Percentiles rank a stretch among this genome's conserved stretches.
Evolutionary conservation across 441 rosid species (phyloP).

Genomic region (Erysimum cheiri): DNA sequence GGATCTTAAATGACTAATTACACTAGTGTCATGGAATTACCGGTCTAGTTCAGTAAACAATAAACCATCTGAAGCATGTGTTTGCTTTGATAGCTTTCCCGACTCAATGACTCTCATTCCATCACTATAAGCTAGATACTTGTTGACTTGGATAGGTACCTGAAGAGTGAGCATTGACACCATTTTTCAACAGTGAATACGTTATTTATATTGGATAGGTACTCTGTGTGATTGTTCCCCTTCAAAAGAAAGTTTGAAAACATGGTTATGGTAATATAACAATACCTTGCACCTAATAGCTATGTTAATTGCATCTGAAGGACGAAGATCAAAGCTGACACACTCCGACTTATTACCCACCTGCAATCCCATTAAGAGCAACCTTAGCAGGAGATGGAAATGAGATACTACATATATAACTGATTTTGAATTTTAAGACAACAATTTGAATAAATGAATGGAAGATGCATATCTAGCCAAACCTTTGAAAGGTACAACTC

Average conservation of each 20-base stretch:
- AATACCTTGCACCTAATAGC: slow-evolving; percentile 97
- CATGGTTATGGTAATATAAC: background rate
- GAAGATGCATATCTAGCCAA: slow-evolving; percentile 10
- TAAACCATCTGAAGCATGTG: slow-evolving; percentile 75
- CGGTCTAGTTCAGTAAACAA: slow-evolving; percentile 81
- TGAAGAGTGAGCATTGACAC: slow-evolving; percentile 34
- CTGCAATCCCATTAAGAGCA: slow-evolving; percentile 48
- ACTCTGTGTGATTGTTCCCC: background rate
- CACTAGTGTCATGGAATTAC: slow-evolving; percentile 41
- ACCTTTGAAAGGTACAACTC: slow-evolving; percentile 86
- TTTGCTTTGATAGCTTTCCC: slow-evolving; percentile 60
- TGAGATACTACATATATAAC: background rate
- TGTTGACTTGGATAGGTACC: slow-evolving; percentile 97
- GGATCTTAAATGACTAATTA: slow-evolving; percentile 13
- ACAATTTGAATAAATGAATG: background rate
- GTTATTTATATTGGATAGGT: background rate
- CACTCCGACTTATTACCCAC: slow-evolving; percentile 61
- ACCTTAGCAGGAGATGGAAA: background rate
- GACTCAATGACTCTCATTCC: slow-evolving; percentile 90
- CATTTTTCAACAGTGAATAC: background rate
- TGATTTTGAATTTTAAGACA: background rate
- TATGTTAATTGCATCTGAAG: slow-evolving; percentile 96
- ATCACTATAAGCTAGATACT: slow-evolving; percentile 89
- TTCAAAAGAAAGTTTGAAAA: background rate
- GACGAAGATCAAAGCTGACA: slow-evolving; percentile 89